Evolutionary conservation across 139 green algal species (phyloP).

Genomic region (Micromonas pusilla): DNA sequence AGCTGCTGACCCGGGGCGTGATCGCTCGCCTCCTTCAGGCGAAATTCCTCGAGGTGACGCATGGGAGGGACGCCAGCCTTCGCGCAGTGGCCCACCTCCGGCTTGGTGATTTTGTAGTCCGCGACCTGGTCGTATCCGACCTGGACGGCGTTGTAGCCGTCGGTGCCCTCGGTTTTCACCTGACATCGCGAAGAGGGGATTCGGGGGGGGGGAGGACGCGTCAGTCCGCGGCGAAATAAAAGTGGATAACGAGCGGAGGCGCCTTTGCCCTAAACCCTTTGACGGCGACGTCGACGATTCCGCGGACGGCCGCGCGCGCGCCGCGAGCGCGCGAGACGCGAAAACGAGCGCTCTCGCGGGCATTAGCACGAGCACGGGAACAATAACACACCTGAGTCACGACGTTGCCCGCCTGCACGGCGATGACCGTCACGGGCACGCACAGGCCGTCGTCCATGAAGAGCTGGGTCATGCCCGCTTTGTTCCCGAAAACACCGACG

Average conservation of each 20-base stretch:
- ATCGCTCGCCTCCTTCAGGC: conserved; percentile 11
- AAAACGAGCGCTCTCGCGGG: background rate
- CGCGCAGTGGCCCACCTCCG: conserved; percentile 83
- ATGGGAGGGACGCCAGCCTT: conserved; percentile 74
- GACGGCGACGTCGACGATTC: background rate
- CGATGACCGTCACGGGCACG: conserved; percentile 84
- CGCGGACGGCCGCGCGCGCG: no score
- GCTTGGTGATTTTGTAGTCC: conserved; percentile 82
- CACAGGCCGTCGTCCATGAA: conserved; percentile 80
- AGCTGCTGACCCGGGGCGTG: conserved; percentile 75
- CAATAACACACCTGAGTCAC: conserved; percentile 63
- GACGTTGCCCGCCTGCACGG: conserved; percentile 79
- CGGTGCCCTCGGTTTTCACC: conserved; percentile 83
- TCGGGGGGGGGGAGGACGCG: no score
- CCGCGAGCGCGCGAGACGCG: no score
- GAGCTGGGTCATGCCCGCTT: conserved; percentile 93
- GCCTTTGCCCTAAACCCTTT: conserved; percentile 11
- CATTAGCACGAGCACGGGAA: no score
- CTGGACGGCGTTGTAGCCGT: conserved; percentile 91
- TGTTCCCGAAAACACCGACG: conserved; percentile 84
- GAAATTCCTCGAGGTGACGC: conserved; percentile 81
- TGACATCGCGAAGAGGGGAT: conserved; percentile 26
- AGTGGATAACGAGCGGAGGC: no score
- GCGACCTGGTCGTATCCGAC: conserved; percentile 46
- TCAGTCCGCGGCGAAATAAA: no score